Evolutionary conservation across 1,284 basidiomycete genomes (phyloP), one percentile per base, ranked within the genome.

Genomic region (Malassezia equina): DNA sequence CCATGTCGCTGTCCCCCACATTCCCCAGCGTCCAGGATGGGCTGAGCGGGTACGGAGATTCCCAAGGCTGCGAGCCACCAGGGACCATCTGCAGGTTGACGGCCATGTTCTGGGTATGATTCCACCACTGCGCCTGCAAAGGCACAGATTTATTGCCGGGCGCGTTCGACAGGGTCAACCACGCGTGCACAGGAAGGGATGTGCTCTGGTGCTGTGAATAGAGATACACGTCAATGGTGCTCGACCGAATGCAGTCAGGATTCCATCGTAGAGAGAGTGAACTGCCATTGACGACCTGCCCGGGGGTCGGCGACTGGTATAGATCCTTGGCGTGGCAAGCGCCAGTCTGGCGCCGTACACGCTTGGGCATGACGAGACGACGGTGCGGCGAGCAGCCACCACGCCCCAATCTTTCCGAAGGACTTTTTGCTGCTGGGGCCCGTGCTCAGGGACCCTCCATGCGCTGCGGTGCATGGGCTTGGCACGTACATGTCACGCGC

Each of bases 21-120:
- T 34, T 36, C 4, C 27, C n/a, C 27, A 45, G 64, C n/a, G 40
- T 62, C 60, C 67, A 74, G 23, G 59, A 63, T 21, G 62, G 66
- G 29, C 71, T 69, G 47, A 67, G 62, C 12, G 71, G 69, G 53
- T 67, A 67, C 43, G 54, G 43, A 11, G 66, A 62, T 54, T 73
- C 67, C 71, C 71, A 74, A 9, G 69, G 67, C 62, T 74, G 61
- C 31, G 68, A 69, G 52, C 71, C 70, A 5, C 60, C 52, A 7
- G 63, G 64, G 31, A 74, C 70, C 50, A 73, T 67, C 65, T 74
- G 72, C 60, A 74, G 57, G 52, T 61, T 67, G 47, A 69, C 59
- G n/a, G 45, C 49, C 23, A 63, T 58, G 34, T 51, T 52, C 13
- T 51, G 51, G 46, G 53, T 59, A 23, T 55, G 58, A 55, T 56